These are phyloP conservation scores for Paraconiothyrium brasiliense DNA, from an alignment of 2,329 filamentous ascomycete species.

Conservation along the genomic window DNA sequence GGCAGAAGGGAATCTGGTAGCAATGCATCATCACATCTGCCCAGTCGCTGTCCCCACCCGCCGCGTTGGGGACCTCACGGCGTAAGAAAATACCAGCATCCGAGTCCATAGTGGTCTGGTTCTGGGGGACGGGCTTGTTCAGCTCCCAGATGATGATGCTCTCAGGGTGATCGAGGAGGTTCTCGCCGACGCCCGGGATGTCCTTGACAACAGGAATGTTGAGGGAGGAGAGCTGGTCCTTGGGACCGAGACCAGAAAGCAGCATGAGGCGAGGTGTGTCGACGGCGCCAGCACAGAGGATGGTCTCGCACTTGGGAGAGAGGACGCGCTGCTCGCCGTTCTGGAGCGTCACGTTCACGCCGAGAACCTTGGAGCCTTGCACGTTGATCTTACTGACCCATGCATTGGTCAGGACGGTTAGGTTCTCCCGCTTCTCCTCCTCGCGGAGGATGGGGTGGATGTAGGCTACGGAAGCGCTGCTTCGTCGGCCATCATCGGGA, in stretches of 20 bases:
- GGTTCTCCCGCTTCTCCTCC: constrained; percentile 81
- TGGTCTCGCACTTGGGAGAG: constrained; percentile 75
- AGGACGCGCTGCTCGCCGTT: constrained; percentile 65
- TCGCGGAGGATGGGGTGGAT: constrained; percentile 89
- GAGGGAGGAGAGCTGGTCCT: constrained; percentile 57
- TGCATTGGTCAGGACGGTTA: constrained; percentile 86
- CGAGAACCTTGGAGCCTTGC: constrained; percentile 73
- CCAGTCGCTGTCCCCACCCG: constrained; percentile 74
- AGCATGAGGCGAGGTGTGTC: constrained; percentile 77
- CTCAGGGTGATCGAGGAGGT: constrained; percentile 72
- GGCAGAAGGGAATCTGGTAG: constrained; percentile 92
- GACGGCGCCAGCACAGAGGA: constrained; percentile 81
- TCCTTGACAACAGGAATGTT: constrained; percentile 66
- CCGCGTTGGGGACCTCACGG: constrained; percentile 75
- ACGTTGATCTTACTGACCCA: constrained; percentile 87
- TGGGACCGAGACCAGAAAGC: constrained; percentile 60
- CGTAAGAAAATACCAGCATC: constrained; percentile 90
- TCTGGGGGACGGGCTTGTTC: constrained; percentile 77
- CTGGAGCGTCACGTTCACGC: constrained; percentile 74
- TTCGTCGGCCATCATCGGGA: constrained; percentile 84
- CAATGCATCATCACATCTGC: constrained; percentile 96
- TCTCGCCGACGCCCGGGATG: constrained; percentile 70
- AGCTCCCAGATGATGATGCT: constrained; percentile 80
- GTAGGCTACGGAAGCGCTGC: constrained; percentile 89
- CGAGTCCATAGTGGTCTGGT: constrained; percentile 91